Evolutionary conservation across 2,329 filamentous ascomycete species (phyloP).

Genomic region (Graphiopsis chlorocephala): DNA sequence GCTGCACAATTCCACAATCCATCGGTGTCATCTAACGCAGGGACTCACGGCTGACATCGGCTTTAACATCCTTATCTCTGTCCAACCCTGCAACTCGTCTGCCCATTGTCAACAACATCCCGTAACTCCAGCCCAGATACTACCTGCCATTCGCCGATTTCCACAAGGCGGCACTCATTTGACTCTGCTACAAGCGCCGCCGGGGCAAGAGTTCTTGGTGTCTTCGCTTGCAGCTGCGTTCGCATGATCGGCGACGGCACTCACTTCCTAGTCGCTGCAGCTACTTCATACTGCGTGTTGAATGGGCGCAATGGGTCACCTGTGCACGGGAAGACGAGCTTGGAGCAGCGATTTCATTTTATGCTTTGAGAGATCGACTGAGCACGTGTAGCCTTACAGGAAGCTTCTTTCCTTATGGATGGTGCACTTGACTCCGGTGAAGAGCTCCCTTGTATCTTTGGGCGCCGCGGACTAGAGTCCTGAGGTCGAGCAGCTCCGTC

Average conservation of each 20-base stretch:
- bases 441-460: background rate
- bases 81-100: background rate
- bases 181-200: background rate
- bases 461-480: background rate
- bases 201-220: background rate
- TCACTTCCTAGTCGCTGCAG: background rate
- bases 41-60: background rate
- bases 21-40: background rate
- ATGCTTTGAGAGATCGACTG: background rate
- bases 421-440: background rate
- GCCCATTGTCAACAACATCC: background rate
- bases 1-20: background rate
- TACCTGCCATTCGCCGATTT: background rate
- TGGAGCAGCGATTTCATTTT: background rate
- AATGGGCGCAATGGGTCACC: conserved; percentile 1
- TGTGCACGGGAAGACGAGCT: background rate
- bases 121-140: background rate
- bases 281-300: background rate
- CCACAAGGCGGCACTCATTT: background rate
- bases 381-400: background rate
- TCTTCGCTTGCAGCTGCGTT: conserved; percentile 10
- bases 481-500: background rate
- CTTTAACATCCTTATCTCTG: conserved; percentile 1
- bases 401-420: background rate
- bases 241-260: background rate